A percentile compares a stretch with the other conserved stretches of the same genome.
phyloP scores from a whole-genome alignment of 768 basidiomycete genomes.

The Tricholomella constricta region DNA sequence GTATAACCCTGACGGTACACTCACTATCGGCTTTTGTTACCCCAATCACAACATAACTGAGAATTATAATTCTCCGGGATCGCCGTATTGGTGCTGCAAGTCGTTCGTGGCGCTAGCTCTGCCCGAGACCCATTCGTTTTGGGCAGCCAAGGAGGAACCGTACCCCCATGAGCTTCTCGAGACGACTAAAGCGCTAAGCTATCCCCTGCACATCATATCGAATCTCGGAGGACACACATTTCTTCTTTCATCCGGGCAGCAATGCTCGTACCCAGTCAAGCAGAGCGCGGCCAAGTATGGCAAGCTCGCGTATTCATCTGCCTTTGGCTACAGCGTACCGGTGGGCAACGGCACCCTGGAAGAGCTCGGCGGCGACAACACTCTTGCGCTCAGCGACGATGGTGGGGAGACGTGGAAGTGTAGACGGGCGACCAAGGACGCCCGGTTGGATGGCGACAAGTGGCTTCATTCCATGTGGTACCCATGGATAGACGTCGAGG shows the following conservation, averaged over 20 bases:
- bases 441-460: constrained; percentile 50
- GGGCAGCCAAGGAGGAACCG: constrained; percentile 65
- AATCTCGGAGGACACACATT: constrained; percentile 67
- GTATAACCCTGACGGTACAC: constrained; percentile 61
- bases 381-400: constrained; percentile 71
- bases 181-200: constrained; percentile 51
- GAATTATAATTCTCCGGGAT: constrained; percentile 79
- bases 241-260: constrained; percentile 76
- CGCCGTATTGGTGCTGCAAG: constrained; percentile 83
- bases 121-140: constrained; percentile 70
- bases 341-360: constrained; percentile 68
- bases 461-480: constrained; percentile 74
- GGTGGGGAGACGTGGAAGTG: constrained; percentile 74
- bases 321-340: constrained; percentile 77
- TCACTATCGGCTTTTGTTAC: constrained; percentile 72
- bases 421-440: constrained; percentile 62
- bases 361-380: constrained; percentile 70
- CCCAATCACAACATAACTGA: constrained; percentile 77
- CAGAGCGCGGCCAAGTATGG: constrained; percentile 81
- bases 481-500: constrained; percentile 70
- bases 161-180: constrained; percentile 53
- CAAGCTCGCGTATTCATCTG: constrained; percentile 75
- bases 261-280: constrained; percentile 77
- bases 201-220: constrained; percentile 69
- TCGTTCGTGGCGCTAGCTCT: constrained; percentile 69